Base-by-base conservation (phyloP, 2,329 filamentous ascomycete species). In the Scytalidium lignicola region DNA sequence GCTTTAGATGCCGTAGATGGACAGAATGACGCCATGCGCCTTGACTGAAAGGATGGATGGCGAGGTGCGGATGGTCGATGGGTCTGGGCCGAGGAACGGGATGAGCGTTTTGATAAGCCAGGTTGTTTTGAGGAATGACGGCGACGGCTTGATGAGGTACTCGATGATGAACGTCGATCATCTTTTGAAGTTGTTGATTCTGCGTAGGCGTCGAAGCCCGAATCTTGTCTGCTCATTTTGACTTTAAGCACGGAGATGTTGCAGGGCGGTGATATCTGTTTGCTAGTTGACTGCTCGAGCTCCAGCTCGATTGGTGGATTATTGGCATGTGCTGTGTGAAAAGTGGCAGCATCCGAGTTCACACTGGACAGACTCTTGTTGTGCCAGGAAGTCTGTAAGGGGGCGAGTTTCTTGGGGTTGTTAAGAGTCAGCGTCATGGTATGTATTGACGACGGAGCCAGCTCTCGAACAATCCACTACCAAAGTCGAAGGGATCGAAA, bases 191-290 rank as follows among this genome's bases (percentile, higher is more conserved):
- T 41, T 13, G 18, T 22, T 23, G 29, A 22, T 19, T 20, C n/a
- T n/a, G n/a, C 39, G 20, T 21, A 6, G 15, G 46, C 48, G 28
- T 59, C 55, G 39, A 55, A 65, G 3, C 63, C 62, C 4, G 60
- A 63, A 43, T 65, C 62, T 51, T 61, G 54, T 20, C 62, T 50
- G 28, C 51, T 43, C 57, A 63, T 62, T 37, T 57, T 59, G 8
- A 56, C 40, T 51, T 44, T 43, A 9, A 42, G 13, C n/a, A 42
- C 48, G 8, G 45, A 43, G 41, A 47, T 42, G n/a, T 53, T 32
- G 44, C 28, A 26, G 37, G 39, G 44, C 29, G 46, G 41, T 41
- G 28, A 28, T 47, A 46, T 23, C 42, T 47, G 26, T 37, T 39
- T 39, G 32, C 8, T 22, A 32, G 22, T 28, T 23, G 42, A 19